Percentiles rank a stretch among this genome's conserved stretches.
phyloP scores from a whole-genome alignment of 768 basidiomycete genomes.

The Collybia mongolica region DNA sequence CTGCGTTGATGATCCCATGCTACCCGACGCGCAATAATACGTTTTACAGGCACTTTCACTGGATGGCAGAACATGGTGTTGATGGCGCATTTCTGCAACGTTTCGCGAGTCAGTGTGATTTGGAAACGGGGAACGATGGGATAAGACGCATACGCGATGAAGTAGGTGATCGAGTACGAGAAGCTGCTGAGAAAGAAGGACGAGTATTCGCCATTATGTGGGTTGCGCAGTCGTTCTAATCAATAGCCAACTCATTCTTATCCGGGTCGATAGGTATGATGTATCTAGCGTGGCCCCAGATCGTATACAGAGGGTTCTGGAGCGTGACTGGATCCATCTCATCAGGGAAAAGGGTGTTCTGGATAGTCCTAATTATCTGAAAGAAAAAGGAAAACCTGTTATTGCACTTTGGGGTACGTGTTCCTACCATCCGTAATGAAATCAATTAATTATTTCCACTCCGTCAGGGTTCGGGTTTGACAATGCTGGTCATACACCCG shows the following conservation, averaged over 20 bases:
- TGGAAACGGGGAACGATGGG: slow-evolving; percentile 51
- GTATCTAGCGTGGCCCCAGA: slow-evolving; percentile 74
- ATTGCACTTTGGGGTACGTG: slow-evolving; percentile 68
- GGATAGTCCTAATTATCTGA: slow-evolving; percentile 72
- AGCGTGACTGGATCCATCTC: slow-evolving; percentile 76
- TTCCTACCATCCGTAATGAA: background rate
- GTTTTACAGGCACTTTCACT: slow-evolving; percentile 59
- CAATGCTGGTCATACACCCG: slow-evolving; percentile 59
- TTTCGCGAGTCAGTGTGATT: slow-evolving; percentile 68
- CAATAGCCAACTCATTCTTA: slow-evolving; percentile 4
- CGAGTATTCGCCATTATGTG: slow-evolving; percentile 85
- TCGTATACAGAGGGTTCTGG: slow-evolving; percentile 62
- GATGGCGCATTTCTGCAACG: slow-evolving; percentile 84
- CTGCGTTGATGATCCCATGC: slow-evolving; percentile 10
- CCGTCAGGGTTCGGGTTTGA: slow-evolving; percentile 66
- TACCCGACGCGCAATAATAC: background rate
- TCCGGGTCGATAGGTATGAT: slow-evolving; percentile 63
- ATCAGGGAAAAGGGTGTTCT: slow-evolving; percentile 58
- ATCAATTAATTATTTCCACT: background rate
- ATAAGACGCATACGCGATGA: slow-evolving; percentile 69
- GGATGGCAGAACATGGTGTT: slow-evolving; percentile 83
- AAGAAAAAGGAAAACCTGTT: slow-evolving; percentile 67
- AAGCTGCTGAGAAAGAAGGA: slow-evolving; percentile 78
- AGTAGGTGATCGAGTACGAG: slow-evolving; percentile 63
- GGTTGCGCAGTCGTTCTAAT: slow-evolving; percentile 21